Evolutionary conservation across 106 monocot genomes (phyloP).

Genomic region (Dendrobium nobile): DNA sequence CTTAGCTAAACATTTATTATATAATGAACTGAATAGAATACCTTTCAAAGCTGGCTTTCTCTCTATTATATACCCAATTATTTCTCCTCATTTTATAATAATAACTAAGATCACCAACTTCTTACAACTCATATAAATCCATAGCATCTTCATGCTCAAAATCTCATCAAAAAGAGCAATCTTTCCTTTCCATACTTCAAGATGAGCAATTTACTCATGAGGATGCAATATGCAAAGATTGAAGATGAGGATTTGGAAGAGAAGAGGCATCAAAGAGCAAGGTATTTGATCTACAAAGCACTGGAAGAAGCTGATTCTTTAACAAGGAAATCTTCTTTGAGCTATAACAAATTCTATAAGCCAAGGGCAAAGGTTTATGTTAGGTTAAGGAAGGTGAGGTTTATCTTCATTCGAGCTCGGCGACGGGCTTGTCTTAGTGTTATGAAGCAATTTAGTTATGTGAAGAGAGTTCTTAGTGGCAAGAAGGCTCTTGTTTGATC

Average conservation of each 20-base stretch:
- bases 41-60: background rate
- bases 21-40: background rate
- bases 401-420: background rate
- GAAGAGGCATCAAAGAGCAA: background rate
- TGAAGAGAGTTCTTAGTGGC: background rate
- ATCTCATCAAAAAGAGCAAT: background rate
- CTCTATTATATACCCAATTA: background rate
- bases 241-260: background rate
- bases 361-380: background rate
- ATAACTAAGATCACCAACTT: background rate
- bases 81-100: constrained; percentile 1
- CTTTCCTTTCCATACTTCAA: background rate
- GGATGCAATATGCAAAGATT: background rate
- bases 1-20: background rate
- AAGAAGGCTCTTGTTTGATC: no score
- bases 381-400: background rate
- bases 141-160: background rate
- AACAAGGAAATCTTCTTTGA: background rate
- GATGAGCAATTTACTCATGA: background rate
- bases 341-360: background rate
- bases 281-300: background rate
- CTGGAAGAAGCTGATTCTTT: background rate
- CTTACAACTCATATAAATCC: background rate
- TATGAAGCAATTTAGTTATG: background rate
- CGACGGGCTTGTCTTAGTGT: background rate